Base-by-base conservation (phyloP, 176 grass and related monocot species). In the Microstegium vimineum region DNA sequence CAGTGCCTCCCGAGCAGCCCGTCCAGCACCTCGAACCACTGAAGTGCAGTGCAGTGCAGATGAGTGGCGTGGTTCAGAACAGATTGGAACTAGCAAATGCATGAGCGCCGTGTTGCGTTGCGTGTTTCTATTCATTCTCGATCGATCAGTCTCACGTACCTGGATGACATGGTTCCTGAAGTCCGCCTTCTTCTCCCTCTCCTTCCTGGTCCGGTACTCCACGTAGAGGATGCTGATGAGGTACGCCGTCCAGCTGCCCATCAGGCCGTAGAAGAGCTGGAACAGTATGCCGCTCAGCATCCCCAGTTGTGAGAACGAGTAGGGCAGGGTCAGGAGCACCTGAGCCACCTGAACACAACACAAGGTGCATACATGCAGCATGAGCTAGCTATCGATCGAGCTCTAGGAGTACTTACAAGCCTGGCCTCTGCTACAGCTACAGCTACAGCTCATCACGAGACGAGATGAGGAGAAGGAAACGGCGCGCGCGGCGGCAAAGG, bases 1-100 rank as follows among this genome's bases (percentile, higher is more conserved):
- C 96, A 99, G 83, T 99, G 93, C 83, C 90, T 85, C 40, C 96
- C 96, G 20, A 99, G 93, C 69, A 99, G 78, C 63, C 96, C 96
- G 66, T 99, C 96, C 43, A 99, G 79, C 82, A 99, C 96, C 91
- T 99, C 96, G 80, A 94, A 99, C 96, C 96, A 99, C 96, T 99
- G 86, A 56, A 38, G 31, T 38, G 15, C 26, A 14, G 35, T 99
- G 86, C 62, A 38, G 31, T 38, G 15, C 26, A 14, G 35, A 23
- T 11, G 33, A 18, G 16, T 66, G 5, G 13, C 27, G 1, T 31
- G 18, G 28, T 54, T 69, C 82, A 68, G 46, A 20, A 27, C 37
- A 33, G 22, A n/a, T n/a, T 8, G 52, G n/a, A n/a, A 57, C 7
- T 3, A 57, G 8, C 7, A 57, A 57, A 57, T 23, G 56, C 2